Evolutionary conservation across 768 basidiomycete species (phyloP).

Genomic region (Amanita inopinata): DNA sequence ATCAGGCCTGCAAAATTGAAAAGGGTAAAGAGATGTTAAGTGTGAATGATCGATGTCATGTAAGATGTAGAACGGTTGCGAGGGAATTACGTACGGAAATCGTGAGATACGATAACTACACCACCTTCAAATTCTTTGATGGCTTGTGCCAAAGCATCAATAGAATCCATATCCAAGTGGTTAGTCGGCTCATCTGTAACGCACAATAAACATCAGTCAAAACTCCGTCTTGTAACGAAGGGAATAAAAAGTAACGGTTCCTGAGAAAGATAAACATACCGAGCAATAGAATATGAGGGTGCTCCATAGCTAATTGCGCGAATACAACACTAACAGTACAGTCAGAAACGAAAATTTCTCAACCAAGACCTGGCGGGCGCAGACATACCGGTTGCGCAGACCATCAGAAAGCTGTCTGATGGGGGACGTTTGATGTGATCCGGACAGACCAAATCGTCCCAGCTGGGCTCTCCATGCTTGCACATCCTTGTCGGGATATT

Average conservation of each 20-base stretch:
- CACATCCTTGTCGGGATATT: slow-evolving; percentile 90
- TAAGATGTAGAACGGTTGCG: not conserved
- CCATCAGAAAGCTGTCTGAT: slow-evolving; percentile 96
- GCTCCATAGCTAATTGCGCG: slow-evolving; percentile 94
- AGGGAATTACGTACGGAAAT: slow-evolving; percentile 70
- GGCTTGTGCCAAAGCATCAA: slow-evolving; percentile 89
- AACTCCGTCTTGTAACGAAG: not conserved
- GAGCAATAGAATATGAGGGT: slow-evolving; percentile 87
- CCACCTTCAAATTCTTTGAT: slow-evolving; percentile 98
- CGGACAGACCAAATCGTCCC: slow-evolving; percentile 92
- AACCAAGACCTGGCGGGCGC: not conserved
- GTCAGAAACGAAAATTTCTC: slow-evolving; percentile 6
- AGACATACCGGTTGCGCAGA: slow-evolving; percentile 77
- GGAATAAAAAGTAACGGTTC: slow-evolving; percentile 2
- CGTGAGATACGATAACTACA: slow-evolving; percentile 98
- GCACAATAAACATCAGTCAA: slow-evolving; percentile 8
- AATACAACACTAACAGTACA: slow-evolving; percentile 69
- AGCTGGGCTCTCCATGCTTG: slow-evolving; percentile 93
- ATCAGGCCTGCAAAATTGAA: slow-evolving; percentile 60
- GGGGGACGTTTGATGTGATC: slow-evolving; percentile 86
- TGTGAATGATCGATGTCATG: not conserved
- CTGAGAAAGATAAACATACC: slow-evolving; percentile 28
- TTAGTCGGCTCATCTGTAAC: slow-evolving; percentile 84
- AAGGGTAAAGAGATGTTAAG: not conserved
- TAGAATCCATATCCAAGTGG: slow-evolving; percentile 96